Conservation (phyloP, 129 eudicot genomes). For the Escallonia rubra region DNA sequence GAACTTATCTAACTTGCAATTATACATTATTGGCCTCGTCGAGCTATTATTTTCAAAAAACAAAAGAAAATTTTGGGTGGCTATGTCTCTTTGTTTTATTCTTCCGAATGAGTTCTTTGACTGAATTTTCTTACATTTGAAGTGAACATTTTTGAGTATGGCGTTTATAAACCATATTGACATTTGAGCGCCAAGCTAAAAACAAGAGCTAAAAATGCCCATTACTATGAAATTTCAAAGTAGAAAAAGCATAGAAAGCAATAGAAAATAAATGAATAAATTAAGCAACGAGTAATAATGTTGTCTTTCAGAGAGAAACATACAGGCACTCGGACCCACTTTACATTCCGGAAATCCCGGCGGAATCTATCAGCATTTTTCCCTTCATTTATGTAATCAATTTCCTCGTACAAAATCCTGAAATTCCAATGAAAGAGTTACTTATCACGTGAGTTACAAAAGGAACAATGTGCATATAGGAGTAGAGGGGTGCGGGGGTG, state of each 20-base stretch:
- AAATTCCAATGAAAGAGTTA: slow-evolving; percentile 10
- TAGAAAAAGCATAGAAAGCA: neutral
- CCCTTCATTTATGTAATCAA: slow-evolving; percentile 96
- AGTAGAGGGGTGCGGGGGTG: neutral
- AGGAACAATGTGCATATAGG: neutral
- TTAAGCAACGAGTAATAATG: slow-evolving; percentile 3
- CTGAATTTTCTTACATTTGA: neutral
- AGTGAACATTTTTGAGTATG: neutral
- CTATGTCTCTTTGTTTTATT: neutral
- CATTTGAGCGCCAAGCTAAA: neutral
- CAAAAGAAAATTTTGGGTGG: neutral
- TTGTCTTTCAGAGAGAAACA: slow-evolving; percentile 33
- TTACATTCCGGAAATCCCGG: slow-evolving; percentile 90
- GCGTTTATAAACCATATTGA: neutral
- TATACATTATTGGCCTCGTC: neutral
- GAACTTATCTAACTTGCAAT: neutral
- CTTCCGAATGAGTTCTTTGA: neutral
- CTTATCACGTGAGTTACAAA: neutral
- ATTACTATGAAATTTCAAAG: no score
- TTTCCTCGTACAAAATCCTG: slow-evolving; percentile 96
- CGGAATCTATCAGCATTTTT: slow-evolving; percentile 98
- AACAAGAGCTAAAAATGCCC: neutral
- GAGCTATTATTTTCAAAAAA: neutral
- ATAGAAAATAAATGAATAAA: slow-evolving; percentile 2
- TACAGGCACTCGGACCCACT: slow-evolving; percentile 99